phyloP scores from a whole-genome alignment of 2,329 filamentous ascomycete species.

The Aschersonia sp. region DNA sequence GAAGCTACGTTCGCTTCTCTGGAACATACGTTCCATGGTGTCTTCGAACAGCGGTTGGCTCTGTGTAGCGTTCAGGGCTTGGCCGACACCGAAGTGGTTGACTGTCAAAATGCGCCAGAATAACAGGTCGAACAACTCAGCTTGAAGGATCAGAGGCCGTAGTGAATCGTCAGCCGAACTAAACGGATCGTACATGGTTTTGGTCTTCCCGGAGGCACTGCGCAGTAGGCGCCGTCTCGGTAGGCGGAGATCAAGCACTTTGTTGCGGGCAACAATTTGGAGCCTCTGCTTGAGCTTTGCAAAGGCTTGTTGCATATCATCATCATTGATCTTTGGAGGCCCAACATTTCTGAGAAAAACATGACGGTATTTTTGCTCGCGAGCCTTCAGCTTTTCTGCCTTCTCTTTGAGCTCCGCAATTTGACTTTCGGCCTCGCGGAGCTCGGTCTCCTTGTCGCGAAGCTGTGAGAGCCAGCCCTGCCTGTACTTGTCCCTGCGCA shows the following conservation, averaged over 20 bases:
- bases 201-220: neutral
- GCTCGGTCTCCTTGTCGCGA: no score
- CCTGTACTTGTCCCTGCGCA: no score
- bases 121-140: neutral
- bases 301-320: neutral
- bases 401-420: neutral
- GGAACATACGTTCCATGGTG: no score
- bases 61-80: neutral
- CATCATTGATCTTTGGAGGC: neutral
- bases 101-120: neutral
- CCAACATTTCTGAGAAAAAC: neutral
- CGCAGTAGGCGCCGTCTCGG: neutral
- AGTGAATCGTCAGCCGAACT: neutral
- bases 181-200: neutral
- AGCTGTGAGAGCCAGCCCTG: no score
- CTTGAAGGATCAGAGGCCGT: neutral
- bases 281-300: neutral
- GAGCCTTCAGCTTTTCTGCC: neutral
- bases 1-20: no score
- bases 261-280: neutral
- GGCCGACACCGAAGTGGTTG: neutral
- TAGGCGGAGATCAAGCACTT: neutral
- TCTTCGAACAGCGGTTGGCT: no score
- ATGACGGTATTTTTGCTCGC: neutral
- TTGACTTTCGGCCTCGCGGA: no score